These are phyloP conservation scores for Artemisia annua DNA, from an alignment of 129 eudicot species.

Conservation along the genomic window DNA sequence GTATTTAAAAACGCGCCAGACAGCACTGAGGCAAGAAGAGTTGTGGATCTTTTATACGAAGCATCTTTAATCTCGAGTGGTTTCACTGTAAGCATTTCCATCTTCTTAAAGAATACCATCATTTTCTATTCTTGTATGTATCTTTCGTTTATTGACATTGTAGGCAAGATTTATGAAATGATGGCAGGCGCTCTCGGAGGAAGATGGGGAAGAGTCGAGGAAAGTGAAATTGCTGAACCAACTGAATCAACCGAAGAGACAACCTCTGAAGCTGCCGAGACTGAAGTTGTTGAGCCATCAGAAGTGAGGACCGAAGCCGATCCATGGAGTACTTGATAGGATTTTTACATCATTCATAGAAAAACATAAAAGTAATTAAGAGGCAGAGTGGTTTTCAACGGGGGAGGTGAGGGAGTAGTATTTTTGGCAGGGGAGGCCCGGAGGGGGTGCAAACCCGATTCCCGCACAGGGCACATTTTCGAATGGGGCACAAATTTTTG, in stretches of 20 bases:
- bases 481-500: too few relatives aligned
- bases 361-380: not conserved
- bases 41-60: slow-evolving; percentile 83
- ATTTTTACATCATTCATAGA: not conserved
- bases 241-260: slow-evolving; percentile 41
- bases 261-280: slow-evolving; percentile 29
- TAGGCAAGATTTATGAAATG: slow-evolving; percentile 98
- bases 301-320: slow-evolving; percentile 89
- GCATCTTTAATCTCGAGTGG: slow-evolving; percentile 97
- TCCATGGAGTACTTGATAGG: slow-evolving; percentile 80
- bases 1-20: slow-evolving; percentile 93
- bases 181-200: slow-evolving; percentile 99
- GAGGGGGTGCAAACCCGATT: too few relatives aligned
- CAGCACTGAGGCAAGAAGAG: slow-evolving; percentile 74
- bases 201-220: slow-evolving; percentile 89
- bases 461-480: too few relatives aligned
- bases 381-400: not conserved
- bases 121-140: not conserved
- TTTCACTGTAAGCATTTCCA: slow-evolving; percentile 61
- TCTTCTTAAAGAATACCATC: not conserved
- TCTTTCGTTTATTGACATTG: not conserved
- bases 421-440: too few relatives aligned
- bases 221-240: slow-evolving; percentile 32
- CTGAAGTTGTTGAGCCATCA: slow-evolving; percentile 84
- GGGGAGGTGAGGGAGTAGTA: slow-evolving; percentile 3